Base-by-base conservation (phyloP, 1,139 yeast species). In the Candida sp. region DNA sequence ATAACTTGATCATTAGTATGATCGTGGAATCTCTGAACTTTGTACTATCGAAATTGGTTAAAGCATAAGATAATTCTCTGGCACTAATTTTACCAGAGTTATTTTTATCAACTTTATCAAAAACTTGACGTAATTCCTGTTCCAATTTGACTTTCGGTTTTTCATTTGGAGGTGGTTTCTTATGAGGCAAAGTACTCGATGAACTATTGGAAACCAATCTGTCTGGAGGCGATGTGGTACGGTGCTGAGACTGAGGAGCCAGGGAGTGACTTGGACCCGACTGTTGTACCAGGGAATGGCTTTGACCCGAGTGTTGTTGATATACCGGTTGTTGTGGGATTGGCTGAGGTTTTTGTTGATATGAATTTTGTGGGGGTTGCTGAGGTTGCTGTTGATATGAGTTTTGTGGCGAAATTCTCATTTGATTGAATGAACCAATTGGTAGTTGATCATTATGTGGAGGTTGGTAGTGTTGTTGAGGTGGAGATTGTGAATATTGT, bases 11-110 rank as follows among this genome's bases (percentile, higher is more conserved):
- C 87, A 85, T 84, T 37, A 85, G 66, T 40, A 70, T 60, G 33
- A 84, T 79, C 1, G 91, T 83, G 23, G 82, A 78, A 21, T 80
- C 73, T 52, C 80, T 80, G 58, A 85, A 85, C 49, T 77, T 72
- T 2, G 89, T 75, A 52, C 79, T 77, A 53, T 82, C 87, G 52
- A 82, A 82, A 56, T 85, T 85, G 36, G 79, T 70, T 43, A 85
- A 66, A 1, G 89, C 90, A 44, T 69, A 64, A 2, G 84, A 73
- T 44, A 85, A 69, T 61, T 85, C 93, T 12, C 62, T 61, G 40
- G 81, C 81, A 2, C 83, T 75, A 36, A 85, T 70, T 44, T 63
- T 66, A 0, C 91, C 91, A 33, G 79, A 75, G 39, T 68, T 65
- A 53, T 79, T 71, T 21, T 68, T 56, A 54, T 82, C 87, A 2